Evolutionary conservation across 805 yeast species (phyloP), one percentile per base, ranked within the genome.

Genomic region (Torulaspora franciscae): DNA sequence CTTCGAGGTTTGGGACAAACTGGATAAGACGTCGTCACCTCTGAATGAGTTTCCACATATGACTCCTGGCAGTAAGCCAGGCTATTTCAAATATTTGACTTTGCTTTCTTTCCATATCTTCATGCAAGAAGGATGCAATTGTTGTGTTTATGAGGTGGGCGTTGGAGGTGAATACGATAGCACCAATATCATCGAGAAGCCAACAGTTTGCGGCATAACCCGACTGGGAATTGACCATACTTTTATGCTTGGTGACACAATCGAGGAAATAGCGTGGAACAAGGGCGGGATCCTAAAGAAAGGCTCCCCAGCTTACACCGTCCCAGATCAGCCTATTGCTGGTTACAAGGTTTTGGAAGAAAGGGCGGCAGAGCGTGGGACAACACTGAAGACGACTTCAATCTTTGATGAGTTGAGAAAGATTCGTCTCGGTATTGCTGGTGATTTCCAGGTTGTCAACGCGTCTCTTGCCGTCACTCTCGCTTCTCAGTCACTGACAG

Each of bases 111-210:
- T 89, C 70, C 96, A 95, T 62, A 84, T 88, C 0, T 95, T 95
- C 56, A 63, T 87, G 67, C 74, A 78, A 43, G 99, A 93, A 66
- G 84, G 85, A 1, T 90, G 93, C n/a, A 85, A 89, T 59, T 78
- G 96, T 28, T 97, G 98, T 9, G 83, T 93, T 30, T 89, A 86
- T 60, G 99, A 93, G 64, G 99, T 95, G 25, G 99, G 99, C 17
- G 95, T 93, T 38, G 99, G 99, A 24, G 99, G 99, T 6, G 95
- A 86, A 61, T 88, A 80, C 58, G 99, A 93, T 65, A 87, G 96
- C n/a, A 93, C 99, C 9, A 93, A 93, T 62, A 76, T 93, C 2
- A 77, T 93, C 39, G 79, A 74, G 34, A 68, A 72, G 34, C 98
- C 99, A 14, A 76, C 85, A 0, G 90, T 81, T 1, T 82, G 95